Conservation (phyloP, 306 rosid species). For the Casuarina cunninghamiana region DNA sequence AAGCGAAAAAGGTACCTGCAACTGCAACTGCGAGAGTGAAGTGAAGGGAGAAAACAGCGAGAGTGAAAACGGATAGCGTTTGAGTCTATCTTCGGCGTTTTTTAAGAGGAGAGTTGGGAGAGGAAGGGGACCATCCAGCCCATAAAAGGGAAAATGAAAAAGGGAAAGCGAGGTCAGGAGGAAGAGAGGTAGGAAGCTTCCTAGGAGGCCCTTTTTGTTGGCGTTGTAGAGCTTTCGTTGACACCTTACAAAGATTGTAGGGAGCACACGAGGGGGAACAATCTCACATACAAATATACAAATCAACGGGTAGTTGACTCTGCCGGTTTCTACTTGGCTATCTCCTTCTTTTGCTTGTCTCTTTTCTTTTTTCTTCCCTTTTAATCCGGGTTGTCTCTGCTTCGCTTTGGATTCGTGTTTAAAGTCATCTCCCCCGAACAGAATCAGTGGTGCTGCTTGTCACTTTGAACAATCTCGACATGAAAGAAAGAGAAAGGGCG, state of each 20-base stretch:
- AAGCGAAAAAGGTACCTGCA: conserved; percentile 35
- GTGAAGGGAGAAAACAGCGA: conserved; percentile 18
- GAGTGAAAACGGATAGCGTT: conserved; percentile 18
- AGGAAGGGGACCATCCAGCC: conserved; percentile 20
- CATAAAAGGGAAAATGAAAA: conserved; percentile 22
- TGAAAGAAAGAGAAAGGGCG: conserved; percentile 61
- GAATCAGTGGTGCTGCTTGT: conserved; percentile 23
- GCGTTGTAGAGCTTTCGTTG: conserved; percentile 40
- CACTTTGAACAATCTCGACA: conserved; percentile 50
- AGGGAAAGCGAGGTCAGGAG: conserved; percentile 34
- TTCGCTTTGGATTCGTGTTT: conserved; percentile 72
- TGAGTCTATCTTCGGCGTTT: conserved; percentile 19
- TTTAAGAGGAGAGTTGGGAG: conserved; percentile 34
- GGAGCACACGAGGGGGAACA: conserved; percentile 27
- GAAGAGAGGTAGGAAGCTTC: conserved; percentile 76
- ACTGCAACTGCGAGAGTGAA: neutral
- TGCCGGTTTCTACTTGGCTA: neutral
- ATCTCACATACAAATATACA: neutral
- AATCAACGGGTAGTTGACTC: neutral
- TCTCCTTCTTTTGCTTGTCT: conserved; percentile 57
- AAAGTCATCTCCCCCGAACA: conserved; percentile 32
- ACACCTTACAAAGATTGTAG: conserved; percentile 10
- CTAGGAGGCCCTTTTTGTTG: conserved; percentile 40
- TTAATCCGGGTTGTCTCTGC: neutral
- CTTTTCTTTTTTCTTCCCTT: no score